Conservation (phyloP, 2,329 filamentous ascomycete species). For the Basipetospora chlamydospora region DNA sequence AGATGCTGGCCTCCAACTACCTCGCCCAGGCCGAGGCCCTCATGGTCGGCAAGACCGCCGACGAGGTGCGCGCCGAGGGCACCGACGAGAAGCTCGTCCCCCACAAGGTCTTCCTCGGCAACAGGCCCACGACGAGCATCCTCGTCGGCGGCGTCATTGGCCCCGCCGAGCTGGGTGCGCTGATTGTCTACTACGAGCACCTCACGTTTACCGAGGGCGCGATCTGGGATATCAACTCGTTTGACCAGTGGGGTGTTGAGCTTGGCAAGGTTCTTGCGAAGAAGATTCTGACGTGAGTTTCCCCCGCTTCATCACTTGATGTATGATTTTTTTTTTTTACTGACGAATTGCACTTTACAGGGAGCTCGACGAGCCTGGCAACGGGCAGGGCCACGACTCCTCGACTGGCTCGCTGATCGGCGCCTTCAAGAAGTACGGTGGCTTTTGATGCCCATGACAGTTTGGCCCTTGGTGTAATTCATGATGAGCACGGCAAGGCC, state of each 20-base stretch:
- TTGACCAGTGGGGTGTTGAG: constrained; percentile 99
- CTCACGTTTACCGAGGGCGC: constrained; percentile 95
- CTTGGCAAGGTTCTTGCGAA: constrained; percentile 91
- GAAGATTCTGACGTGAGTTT: constrained; percentile 51
- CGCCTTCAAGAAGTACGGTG: constrained; percentile 80
- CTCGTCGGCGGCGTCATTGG: constrained; percentile 83
- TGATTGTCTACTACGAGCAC: constrained; percentile 99
- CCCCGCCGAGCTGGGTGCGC: constrained; percentile 77
- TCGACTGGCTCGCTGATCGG: constrained; percentile 82
- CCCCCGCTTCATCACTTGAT: not conserved
- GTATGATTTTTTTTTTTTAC: not conserved
- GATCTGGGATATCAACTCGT: constrained; percentile 98
- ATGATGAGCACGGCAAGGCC: not conserved
- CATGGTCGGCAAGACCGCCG: constrained; percentile 79
- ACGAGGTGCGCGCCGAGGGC: constrained; percentile 64
- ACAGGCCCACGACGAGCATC: constrained; percentile 92
- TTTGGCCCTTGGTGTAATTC: no score
- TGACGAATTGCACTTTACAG: no score
- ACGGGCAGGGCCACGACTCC: constrained; percentile 61
- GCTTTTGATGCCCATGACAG: no score
- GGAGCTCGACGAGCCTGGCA: constrained; percentile 71
- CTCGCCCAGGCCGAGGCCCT: constrained; percentile 79
- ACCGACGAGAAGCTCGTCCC: constrained; percentile 62
- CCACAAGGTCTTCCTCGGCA: constrained; percentile 99
- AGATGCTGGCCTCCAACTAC: constrained; percentile 88